Base-by-base conservation (phyloP, 192 early-diverging fungal genomes). In the Gamsiella multidivaricata region DNA sequence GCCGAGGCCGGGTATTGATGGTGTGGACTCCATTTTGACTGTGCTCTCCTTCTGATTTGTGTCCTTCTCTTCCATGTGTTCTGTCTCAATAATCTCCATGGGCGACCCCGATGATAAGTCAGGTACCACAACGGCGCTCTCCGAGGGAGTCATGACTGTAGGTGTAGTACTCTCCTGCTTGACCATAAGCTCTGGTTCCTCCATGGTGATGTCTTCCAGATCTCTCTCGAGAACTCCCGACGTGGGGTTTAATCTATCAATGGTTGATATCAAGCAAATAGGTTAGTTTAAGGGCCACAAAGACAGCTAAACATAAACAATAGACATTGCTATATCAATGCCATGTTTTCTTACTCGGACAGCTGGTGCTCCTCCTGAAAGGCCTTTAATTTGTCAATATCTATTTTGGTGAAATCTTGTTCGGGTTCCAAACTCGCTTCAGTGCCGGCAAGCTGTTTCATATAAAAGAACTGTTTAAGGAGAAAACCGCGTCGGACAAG, bases 391-490 rank as follows among this genome's bases (percentile, higher is more conserved):
- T 78, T 78, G 14, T 68, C 74, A 26, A 34, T 39, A 41, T 78
- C 74, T 54, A 78, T 78, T 34, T 63, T 57, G 25, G 65, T 47
- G 17, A 78, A 78, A 54, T 78, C 74, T 37, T 62, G 74, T 26
- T 78, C 74, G 11, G 74, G 65, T n/a, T 78, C 74, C 45, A 78
- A 41, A 42, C 74, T 78, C 9, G 58, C 59, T 42, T 78, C 74
- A 6, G 74, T 78, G 49, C 74, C 74, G 29, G 74, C 74, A 26
- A 78, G 52, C 50, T 78, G 74, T 25, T 68, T 78, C 74, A 78
- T 78, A 49, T 69, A 78, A 78, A 45, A 78, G 54, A 78, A 69
- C 47, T 78, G 65, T 36, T 78, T 68, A n/a, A 78, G 59, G 54
- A 78, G 66, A 55, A 69, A 69, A 32, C 64, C 54, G 22, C 74